Evolutionary conservation across 169 alveolate species (phyloP).

Genomic region (Cystoisospora suis): DNA sequence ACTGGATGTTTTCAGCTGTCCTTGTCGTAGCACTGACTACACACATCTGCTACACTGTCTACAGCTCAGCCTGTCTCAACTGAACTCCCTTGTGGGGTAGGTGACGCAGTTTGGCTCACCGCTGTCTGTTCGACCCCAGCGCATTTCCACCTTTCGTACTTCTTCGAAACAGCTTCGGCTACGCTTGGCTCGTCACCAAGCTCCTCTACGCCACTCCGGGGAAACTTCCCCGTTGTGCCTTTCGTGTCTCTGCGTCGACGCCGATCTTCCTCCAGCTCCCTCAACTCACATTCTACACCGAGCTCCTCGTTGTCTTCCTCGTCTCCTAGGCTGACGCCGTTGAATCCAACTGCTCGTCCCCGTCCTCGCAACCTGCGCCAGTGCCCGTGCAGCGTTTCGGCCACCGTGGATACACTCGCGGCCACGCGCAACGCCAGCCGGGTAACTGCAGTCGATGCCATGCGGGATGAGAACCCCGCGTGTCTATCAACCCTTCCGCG

Average conservation of each 20-base stretch:
- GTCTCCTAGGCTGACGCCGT: background rate
- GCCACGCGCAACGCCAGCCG: constrained; percentile 24
- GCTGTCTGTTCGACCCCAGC: background rate
- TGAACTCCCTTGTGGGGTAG: background rate
- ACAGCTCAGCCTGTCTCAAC: too few species aligned
- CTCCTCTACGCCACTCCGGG: too few species aligned
- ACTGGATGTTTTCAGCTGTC: too few species aligned
- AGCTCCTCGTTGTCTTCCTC: background rate
- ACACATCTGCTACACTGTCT: too few species aligned
- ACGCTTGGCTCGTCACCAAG: too few species aligned
- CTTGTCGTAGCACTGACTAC: too few species aligned
- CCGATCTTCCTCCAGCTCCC: too few species aligned
- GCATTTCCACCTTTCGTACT: background rate
- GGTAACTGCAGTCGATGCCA: background rate
- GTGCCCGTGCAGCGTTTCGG: constrained; percentile 21
- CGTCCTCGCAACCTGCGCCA: constrained; percentile 12
- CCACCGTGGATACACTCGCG: constrained; percentile 5
- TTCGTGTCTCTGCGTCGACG: too few species aligned
- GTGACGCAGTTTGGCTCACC: background rate
- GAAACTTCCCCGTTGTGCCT: too few species aligned
- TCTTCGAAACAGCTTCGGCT: too few species aligned
- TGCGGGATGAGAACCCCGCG: too few species aligned
- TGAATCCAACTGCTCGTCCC: constrained; percentile 30
- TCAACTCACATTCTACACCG: background rate
- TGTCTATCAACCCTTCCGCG: too few species aligned